Conservation (phyloP, 2,329 filamentous ascomycete species). For the Fusarium ramigenum region DNA sequence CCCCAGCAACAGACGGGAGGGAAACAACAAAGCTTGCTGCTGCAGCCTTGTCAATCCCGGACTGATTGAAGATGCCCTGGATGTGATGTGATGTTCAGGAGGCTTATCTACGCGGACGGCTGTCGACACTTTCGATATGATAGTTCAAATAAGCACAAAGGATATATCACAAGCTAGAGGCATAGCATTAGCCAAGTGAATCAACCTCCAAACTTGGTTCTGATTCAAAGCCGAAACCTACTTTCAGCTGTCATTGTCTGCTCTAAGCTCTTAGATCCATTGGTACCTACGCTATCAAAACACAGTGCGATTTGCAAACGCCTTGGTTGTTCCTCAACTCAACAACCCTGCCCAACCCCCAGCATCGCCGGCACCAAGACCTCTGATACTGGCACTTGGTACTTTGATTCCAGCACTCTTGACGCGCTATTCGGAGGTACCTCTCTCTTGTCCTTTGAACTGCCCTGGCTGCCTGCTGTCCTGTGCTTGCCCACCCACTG, state of each 20-base stretch:
- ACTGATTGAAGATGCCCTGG: neutral
- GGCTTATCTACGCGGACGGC: neutral
- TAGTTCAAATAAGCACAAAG: neutral
- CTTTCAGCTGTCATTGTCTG: constrained; percentile 21
- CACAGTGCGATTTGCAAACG: constrained; percentile 31
- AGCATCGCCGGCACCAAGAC: constrained; percentile 17
- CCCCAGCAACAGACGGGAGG: constrained; percentile 32
- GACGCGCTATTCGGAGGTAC: constrained; percentile 15
- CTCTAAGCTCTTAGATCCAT: neutral
- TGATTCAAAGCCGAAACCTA: constrained; percentile 11
- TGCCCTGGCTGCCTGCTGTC: constrained; percentile 25
- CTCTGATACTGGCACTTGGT: constrained; percentile 22
- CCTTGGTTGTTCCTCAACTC: constrained; percentile 21
- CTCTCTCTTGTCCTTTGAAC: constrained; percentile 11
- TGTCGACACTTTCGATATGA: neutral
- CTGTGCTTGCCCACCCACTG: constrained; percentile 20
- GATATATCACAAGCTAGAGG: neutral
- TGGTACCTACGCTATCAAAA: constrained; percentile 17
- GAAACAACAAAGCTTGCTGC: constrained; percentile 28
- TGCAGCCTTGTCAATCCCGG: constrained; percentile 2
- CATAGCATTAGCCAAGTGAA: neutral
- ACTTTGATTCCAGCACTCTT: constrained; percentile 16
- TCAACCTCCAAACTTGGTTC: constrained; percentile 1
- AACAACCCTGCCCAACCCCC: constrained; percentile 39
- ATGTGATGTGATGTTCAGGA: neutral